Evolutionary conservation across 2,329 filamentous ascomycete genomes (phyloP).

Genomic region (Hypoxylon sp.): DNA sequence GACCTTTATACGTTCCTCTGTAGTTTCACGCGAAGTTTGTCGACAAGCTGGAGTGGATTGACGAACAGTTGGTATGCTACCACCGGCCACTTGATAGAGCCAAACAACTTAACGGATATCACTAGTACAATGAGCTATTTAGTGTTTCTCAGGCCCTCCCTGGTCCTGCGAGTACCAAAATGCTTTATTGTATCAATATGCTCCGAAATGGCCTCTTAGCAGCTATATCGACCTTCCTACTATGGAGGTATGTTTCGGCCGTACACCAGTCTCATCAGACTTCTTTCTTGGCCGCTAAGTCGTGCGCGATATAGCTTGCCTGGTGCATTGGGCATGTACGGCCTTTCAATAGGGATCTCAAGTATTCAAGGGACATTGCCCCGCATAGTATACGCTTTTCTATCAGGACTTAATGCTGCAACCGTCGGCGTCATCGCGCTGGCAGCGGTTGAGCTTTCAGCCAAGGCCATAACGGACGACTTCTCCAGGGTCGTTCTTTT

Average conservation of each 20-base stretch:
- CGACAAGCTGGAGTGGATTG: slow-evolving; percentile 72
- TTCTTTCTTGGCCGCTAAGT: background rate
- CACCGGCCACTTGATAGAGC: background rate
- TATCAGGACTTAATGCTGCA: slow-evolving; percentile 79
- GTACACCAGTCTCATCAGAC: background rate
- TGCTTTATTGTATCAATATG: slow-evolving; percentile 77
- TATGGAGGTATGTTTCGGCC: slow-evolving; percentile 70
- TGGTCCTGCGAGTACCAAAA: slow-evolving; percentile 78
- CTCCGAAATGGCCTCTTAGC: slow-evolving; percentile 72
- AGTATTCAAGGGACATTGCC: slow-evolving; percentile 72
- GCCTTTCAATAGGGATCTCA: slow-evolving; percentile 74
- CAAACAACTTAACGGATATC: background rate
- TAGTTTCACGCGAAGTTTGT: slow-evolving; percentile 74
- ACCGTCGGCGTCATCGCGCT: slow-evolving; percentile 81
- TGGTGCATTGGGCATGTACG: slow-evolving; percentile 79
- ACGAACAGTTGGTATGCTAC: slow-evolving; percentile 72
- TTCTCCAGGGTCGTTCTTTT: slow-evolving; percentile 76
- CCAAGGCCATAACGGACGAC: slow-evolving; percentile 77
- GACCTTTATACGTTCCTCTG: background rate
- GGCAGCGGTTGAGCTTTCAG: slow-evolving; percentile 76
- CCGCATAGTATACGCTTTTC: slow-evolving; percentile 73
- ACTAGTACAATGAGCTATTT: slow-evolving; percentile 78
- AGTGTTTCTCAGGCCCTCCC: slow-evolving; percentile 77
- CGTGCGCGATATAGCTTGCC: slow-evolving; percentile 66
- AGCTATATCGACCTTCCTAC: slow-evolving; percentile 71